These are phyloP conservation scores for Phytophthora cactorum DNA, from an alignment of 352 stramenopile genomes.

Conservation along the genomic window DNA sequence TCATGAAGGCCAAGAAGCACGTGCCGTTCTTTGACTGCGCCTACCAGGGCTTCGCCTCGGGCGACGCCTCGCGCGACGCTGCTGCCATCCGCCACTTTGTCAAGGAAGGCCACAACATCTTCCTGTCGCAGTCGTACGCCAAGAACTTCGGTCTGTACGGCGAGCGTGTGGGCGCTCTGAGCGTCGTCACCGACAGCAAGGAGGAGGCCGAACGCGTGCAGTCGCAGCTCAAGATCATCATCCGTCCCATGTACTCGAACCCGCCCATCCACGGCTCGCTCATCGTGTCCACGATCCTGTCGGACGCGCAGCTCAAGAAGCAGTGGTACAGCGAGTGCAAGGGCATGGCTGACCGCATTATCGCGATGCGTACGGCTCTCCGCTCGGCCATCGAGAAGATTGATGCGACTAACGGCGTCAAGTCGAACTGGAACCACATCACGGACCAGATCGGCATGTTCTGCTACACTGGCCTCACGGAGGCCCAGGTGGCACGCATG, in stretches of 20 bases:
- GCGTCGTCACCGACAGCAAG: conserved; percentile 92
- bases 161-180: conserved; percentile 97
- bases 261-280: conserved; percentile 98
- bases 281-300: conserved; percentile 98
- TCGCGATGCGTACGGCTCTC: conserved; percentile 93
- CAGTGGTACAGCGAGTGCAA: conserved; percentile 97
- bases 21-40: conserved; percentile 99
- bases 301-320: conserved; percentile 90
- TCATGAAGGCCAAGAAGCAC: conserved; percentile 96
- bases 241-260: conserved; percentile 99
- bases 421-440: conserved; percentile 97
- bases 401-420: conserved; percentile 77
- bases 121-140: conserved; percentile 98
- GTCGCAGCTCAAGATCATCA: conserved; percentile 99
- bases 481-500: conserved; percentile 94
- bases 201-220: conserved; percentile 96
- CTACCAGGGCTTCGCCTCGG: conserved; percentile 99
- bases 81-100: conserved; percentile 98
- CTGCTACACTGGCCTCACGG: conserved; percentile 97
- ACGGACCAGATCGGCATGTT: conserved; percentile 99
- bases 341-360: conserved; percentile 96
- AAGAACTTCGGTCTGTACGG: conserved; percentile 99
- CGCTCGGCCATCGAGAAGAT: conserved; percentile 83
- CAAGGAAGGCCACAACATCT: conserved; percentile 97
- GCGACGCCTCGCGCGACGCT: conserved; percentile 96